Evolutionary conservation across 768 basidiomycete species (phyloP), one percentile per base, ranked within the genome.

Genomic region (Strobilomyces echinocephalus): DNA sequence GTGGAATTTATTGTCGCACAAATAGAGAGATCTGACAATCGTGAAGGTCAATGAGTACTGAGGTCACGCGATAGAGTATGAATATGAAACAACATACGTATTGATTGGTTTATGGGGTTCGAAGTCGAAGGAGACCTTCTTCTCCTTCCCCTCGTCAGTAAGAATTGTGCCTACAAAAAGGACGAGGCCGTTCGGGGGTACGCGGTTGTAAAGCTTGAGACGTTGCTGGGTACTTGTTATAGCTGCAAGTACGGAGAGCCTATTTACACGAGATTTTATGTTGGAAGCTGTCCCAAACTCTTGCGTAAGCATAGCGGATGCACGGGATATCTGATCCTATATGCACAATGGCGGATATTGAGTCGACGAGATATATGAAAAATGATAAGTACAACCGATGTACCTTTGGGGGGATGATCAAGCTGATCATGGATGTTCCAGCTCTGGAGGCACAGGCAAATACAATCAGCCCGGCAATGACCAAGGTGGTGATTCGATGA

Each of bases 1-100:
- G 76, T 98, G 95, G 76, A 99, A 99, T 71, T 97, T 97, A 79
- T 97, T 97, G 79, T 98, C 97, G 69, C 97, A 99, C 43, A 97
- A 87, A 74, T 99, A 99, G 47, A 99, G 83, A 12, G 97, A 97
- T 16, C 91, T 95, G 68, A 24, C 35, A 35, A 52, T 26, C 44
- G 43, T 20, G 14, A 12, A 36, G 24, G 39, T 34, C 21, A 16
- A 45, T 50, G 35, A 56, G 45, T 30, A 20, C 9, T 9, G 28
- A 15, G n/a, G 21, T 48, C 20, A 50, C 18, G 21, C 30, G 42
- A 11, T 39, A 14, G 28, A 5, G 21, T 8, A 42, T 39, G 20
- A 31, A 49, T 42, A 45, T 38, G 40, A 40, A 44, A 4, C 20
- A 12, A 76, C 88, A 54, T 72, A 95, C 91, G 95, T 97, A 71